These are phyloP conservation scores for Gaeumannomyces tritici DNA, from an alignment of 2,329 filamentous ascomycete genomes.

Conservation along the genomic window DNA sequence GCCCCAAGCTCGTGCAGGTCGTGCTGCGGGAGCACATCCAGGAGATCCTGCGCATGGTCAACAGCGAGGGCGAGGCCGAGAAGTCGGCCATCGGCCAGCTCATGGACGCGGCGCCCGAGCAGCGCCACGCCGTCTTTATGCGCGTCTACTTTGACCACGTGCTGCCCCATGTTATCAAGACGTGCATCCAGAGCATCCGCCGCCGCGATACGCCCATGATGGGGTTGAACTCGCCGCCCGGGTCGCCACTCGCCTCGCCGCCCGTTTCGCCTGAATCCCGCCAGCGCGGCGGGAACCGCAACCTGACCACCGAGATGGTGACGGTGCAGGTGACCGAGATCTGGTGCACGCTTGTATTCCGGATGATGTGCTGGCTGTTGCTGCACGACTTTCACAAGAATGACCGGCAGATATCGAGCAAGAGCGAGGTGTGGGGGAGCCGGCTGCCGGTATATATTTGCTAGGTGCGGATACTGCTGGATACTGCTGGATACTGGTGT, in stretches of 20 bases:
- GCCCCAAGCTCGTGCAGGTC: conserved; percentile 26
- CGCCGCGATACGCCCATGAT: neutral
- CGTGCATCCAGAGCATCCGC: conserved; percentile 9
- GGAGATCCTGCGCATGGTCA: conserved; percentile 35
- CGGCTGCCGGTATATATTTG: conserved; percentile 47
- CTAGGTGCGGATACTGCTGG: conserved; percentile 7
- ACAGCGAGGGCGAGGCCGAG: conserved; percentile 16
- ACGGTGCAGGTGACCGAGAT: conserved; percentile 22
- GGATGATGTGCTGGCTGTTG: conserved; percentile 50
- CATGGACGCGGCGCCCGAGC: conserved; percentile 33
- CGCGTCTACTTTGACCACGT: conserved; percentile 40
- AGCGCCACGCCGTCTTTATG: conserved; percentile 40
- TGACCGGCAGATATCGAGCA: conserved; percentile 37
- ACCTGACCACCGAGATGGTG: neutral
- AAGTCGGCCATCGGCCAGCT: conserved; percentile 31
- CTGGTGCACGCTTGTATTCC: conserved; percentile 46
- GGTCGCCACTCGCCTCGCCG: neutral
- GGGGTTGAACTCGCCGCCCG: neutral
- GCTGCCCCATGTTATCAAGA: conserved; percentile 26
- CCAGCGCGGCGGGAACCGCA: neutral
- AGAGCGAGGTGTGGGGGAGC: conserved; percentile 43
- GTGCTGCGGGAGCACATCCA: conserved; percentile 41
- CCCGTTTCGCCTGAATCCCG: neutral
- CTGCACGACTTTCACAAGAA: conserved; percentile 47
- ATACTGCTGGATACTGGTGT: too few relatives aligned